Evolutionary conservation across 2,329 filamentous ascomycete genomes (phyloP).

Genomic region (Scytalidium sp.): DNA sequence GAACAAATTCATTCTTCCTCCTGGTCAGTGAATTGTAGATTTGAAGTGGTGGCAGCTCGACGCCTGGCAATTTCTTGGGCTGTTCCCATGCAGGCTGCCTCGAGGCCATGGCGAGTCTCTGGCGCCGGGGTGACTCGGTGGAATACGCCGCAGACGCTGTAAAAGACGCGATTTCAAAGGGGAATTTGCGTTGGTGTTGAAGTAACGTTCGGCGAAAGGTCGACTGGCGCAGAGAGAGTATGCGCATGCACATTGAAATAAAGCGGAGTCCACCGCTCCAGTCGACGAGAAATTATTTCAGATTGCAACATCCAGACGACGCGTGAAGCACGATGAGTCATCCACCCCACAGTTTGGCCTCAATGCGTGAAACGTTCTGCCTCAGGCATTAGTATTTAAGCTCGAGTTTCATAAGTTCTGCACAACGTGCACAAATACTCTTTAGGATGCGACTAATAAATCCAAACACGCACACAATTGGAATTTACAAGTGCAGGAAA

Average conservation of each 20-base stretch:
- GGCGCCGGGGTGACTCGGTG: not conserved
- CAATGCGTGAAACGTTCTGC: too few species aligned
- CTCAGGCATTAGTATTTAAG: too few species aligned
- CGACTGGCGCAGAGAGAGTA: conserved; percentile 4
- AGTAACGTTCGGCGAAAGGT: conserved; percentile 3
- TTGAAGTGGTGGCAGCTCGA: conserved; percentile 35
- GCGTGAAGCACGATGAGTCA: conserved; percentile 1
- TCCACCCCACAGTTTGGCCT: not conserved
- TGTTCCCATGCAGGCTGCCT: conserved; percentile 5
- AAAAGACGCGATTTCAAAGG: not conserved
- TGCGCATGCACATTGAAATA: not conserved
- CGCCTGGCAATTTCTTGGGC: conserved; percentile 4
- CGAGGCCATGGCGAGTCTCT: conserved; percentile 3
- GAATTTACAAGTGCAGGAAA: too few species aligned
- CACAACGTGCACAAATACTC: too few species aligned
- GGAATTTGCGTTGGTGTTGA: not conserved
- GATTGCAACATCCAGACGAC: not conserved
- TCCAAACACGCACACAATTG: too few species aligned
- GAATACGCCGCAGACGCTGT: not conserved
- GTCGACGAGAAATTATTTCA: not conserved
- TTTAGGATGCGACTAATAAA: too few species aligned
- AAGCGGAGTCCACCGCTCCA: not conserved
- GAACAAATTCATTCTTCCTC: conserved; percentile 59
- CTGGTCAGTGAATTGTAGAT: conserved; percentile 65
- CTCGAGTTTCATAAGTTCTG: too few species aligned